A percentile compares a stretch with the other conserved stretches of the same genome.
These are phyloP conservation scores for Penicillium polonicum DNA, from an alignment of 2,329 filamentous ascomycete species.

Conservation along the genomic window DNA sequence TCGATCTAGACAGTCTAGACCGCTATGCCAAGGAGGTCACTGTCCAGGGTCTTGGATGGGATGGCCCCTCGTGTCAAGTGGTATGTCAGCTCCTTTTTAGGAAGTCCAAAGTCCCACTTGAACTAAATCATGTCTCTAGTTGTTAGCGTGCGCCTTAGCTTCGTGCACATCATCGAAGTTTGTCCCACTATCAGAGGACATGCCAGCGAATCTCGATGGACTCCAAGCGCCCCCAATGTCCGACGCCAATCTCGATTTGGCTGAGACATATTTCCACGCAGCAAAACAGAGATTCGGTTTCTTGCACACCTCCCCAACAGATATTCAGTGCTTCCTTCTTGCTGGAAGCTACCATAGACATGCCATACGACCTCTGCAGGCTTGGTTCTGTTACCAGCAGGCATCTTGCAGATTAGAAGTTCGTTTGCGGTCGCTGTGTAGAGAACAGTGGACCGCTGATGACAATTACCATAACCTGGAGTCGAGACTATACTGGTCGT, in stretches of 20 bases:
- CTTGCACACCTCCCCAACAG: conserved; percentile 22
- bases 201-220: conserved; percentile 21
- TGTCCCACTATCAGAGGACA: conserved; percentile 8
- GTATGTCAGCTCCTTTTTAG: conserved; percentile 10
- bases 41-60: conserved; percentile 25
- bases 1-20: conserved; percentile 21
- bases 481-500: conserved; percentile 27
- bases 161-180: conserved; percentile 19
- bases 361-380: conserved; percentile 22
- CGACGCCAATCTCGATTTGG: conserved; percentile 22
- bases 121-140: conserved; percentile 13
- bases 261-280: conserved; percentile 25
- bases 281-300: conserved; percentile 26
- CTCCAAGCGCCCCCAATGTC: conserved; percentile 15
- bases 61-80: conserved; percentile 27
- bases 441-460: conserved; percentile 25
- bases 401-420: conserved; percentile 27
- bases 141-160: conserved; percentile 24
- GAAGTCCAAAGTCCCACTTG: not conserved
- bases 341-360: conserved; percentile 25
- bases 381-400: conserved; percentile 28
- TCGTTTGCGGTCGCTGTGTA: conserved; percentile 22
- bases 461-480: conserved; percentile 25
- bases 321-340: conserved; percentile 26
- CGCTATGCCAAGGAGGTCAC: conserved; percentile 25